phyloP scores from a whole-genome alignment of 306 rosid species.

The Amphicarpaea edgeworthii region DNA sequence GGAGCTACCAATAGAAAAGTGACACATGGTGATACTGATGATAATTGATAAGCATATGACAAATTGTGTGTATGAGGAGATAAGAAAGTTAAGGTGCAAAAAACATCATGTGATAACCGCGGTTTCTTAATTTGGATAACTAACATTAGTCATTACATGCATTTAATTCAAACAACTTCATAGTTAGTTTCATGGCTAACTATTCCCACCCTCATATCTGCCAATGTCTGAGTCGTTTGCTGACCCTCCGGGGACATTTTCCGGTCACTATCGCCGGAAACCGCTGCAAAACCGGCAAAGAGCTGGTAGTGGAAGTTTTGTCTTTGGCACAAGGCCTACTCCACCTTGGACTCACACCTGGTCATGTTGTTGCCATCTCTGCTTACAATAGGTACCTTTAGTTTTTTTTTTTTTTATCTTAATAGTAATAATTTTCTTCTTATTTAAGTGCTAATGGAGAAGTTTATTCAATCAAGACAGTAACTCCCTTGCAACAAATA shows the following conservation, averaged over 20 bases:
- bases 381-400: slow-evolving; percentile 72
- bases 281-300: slow-evolving; percentile 59
- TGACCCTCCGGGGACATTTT: slow-evolving; percentile 49
- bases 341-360: slow-evolving; percentile 63
- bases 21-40: not conserved
- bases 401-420: not conserved
- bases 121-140: not conserved
- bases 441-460: too few relatives aligned
- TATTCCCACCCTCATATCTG: slow-evolving; percentile 71
- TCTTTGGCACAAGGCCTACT: slow-evolving; percentile 66
- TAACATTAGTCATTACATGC: not conserved
- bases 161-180: not conserved
- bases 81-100: not conserved
- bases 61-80: not conserved
- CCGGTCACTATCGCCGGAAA: slow-evolving; percentile 57
- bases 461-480: not conserved
- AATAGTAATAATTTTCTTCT: too few relatives aligned
- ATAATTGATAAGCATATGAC: not conserved
- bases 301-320: slow-evolving; percentile 66
- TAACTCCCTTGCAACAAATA: not conserved
- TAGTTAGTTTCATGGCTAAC: slow-evolving; percentile 47
- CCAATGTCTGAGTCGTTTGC: slow-evolving; percentile 70
- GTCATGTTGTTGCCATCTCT: slow-evolving; percentile 77
- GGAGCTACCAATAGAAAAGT: not conserved
- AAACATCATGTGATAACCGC: not conserved